These are phyloP conservation scores for Heracleum sosnowskyi DNA, from an alignment of 129 eudicot genomes.

Conservation along the genomic window DNA sequence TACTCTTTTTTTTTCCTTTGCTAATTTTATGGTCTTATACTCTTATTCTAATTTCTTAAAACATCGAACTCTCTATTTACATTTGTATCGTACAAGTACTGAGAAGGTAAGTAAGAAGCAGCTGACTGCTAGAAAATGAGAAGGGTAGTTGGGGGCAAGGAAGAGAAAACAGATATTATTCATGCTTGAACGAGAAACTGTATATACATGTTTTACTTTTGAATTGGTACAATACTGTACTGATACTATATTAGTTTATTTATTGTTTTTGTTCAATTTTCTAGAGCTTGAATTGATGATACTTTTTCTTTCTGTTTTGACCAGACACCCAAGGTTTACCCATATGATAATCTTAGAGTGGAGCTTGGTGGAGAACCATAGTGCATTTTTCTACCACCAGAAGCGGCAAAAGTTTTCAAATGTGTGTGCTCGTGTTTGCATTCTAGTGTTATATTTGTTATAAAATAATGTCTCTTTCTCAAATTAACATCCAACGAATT, in stretches of 20 bases:
- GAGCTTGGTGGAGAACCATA: conserved; percentile 99
- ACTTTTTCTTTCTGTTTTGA: neutral
- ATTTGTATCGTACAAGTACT: too few relatives aligned
- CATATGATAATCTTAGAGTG: conserved; percentile 83
- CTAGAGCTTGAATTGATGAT: neutral
- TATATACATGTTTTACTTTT: neutral
- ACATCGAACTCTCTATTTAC: too few relatives aligned
- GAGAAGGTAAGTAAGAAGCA: too few relatives aligned
- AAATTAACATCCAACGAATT: neutral
- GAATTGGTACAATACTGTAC: neutral
- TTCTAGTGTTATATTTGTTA: conserved; percentile 15
- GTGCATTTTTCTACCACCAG: conserved; percentile 10
- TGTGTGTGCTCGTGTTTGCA: conserved; percentile 16
- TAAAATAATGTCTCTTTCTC: conserved; percentile 15
- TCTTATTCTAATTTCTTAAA: too few relatives aligned
- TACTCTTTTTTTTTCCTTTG: too few relatives aligned
- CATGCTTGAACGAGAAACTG: neutral
- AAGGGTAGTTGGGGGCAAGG: neutral
- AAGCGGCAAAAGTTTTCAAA: conserved; percentile 10
- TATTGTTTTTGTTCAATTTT: neutral
- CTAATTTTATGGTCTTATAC: too few relatives aligned
- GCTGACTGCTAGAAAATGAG: neutral
- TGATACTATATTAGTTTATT: neutral
- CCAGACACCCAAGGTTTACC: conserved; percentile 92
- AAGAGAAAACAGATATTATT: neutral